Conservation (phyloP, 225 moss, liverwort and hornwort genomes). For the Asterella californica region DNA sequence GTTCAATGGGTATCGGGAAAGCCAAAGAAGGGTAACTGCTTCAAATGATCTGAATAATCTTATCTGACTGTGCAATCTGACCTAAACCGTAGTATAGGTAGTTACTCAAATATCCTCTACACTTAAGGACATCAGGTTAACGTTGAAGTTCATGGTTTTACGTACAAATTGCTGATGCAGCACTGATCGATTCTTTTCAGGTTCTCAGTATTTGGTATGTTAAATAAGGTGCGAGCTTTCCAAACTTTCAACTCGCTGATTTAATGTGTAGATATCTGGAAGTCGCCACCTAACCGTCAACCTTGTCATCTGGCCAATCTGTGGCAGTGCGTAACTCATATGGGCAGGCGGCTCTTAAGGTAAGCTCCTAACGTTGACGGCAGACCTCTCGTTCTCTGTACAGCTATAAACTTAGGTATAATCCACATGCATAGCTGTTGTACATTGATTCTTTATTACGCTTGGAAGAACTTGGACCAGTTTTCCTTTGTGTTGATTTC, state of each 20-base stretch:
- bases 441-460: too few relatives aligned
- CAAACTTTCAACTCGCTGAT: neutral
- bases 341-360: conserved; percentile 85
- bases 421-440: neutral
- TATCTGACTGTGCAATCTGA: neutral
- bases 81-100: too few relatives aligned
- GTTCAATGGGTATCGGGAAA: conserved; percentile 94
- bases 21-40: conserved; percentile 83
- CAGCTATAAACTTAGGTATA: neutral
- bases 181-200: conserved; percentile 33
- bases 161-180: neutral
- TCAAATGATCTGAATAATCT: neutral
- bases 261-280: neutral
- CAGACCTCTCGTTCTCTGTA: neutral
- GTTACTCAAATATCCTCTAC: too few relatives aligned
- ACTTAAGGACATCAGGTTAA: too few relatives aligned
- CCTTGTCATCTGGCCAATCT: conserved; percentile 2
- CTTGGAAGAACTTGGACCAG: too few relatives aligned
- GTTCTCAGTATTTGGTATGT: conserved; percentile 86
- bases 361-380: conserved; percentile 21
- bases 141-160: neutral
- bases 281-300: neutral
- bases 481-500: neutral
- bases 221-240: conserved; percentile 68
- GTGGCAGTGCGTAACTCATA: conserved; percentile 73